Evolutionary conservation across 768 basidiomycete genomes (phyloP).

Genomic region (Pleurotus citrinopileatus): DNA sequence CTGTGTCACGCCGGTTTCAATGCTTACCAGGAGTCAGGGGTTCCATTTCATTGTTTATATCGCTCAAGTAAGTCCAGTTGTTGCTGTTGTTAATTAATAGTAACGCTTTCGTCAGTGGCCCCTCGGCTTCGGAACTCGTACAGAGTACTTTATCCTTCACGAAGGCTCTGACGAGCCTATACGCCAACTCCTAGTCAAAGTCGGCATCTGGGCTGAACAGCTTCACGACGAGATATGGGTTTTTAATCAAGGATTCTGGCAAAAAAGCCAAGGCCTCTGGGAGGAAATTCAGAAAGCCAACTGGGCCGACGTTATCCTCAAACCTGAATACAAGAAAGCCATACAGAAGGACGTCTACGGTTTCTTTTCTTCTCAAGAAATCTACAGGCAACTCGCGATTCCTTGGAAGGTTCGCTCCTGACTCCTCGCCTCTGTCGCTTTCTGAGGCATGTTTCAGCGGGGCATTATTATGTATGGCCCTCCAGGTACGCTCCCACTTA

Average conservation of each 20-base stretch:
- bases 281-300: constrained; percentile 56
- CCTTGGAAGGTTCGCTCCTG: constrained; percentile 71
- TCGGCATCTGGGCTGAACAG: constrained; percentile 49
- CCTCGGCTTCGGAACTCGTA: constrained; percentile 21
- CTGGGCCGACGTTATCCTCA: constrained; percentile 76
- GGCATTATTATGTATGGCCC: constrained; percentile 83
- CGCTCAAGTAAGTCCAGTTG: constrained; percentile 37
- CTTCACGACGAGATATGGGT: constrained; percentile 76
- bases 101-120: too few relatives aligned
- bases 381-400: constrained; percentile 73
- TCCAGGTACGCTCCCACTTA: constrained; percentile 45
- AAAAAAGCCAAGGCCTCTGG: constrained; percentile 62
- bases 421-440: not conserved
- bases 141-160: constrained; percentile 53
- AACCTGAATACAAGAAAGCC: constrained; percentile 61
- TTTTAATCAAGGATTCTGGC: constrained; percentile 70
- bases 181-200: constrained; percentile 48
- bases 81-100: too few relatives aligned
- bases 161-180: constrained; percentile 52
- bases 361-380: constrained; percentile 72
- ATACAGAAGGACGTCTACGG: constrained; percentile 74
- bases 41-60: constrained; percentile 56
- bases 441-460: constrained; percentile 41
- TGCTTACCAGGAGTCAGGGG: constrained; percentile 28
- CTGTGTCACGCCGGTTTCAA: too few relatives aligned